A percentile compares a stretch with the other conserved stretches of the same genome.
phyloP scores from a whole-genome alignment of 306 rosid species.

The Ormosia emarginata region DNA sequence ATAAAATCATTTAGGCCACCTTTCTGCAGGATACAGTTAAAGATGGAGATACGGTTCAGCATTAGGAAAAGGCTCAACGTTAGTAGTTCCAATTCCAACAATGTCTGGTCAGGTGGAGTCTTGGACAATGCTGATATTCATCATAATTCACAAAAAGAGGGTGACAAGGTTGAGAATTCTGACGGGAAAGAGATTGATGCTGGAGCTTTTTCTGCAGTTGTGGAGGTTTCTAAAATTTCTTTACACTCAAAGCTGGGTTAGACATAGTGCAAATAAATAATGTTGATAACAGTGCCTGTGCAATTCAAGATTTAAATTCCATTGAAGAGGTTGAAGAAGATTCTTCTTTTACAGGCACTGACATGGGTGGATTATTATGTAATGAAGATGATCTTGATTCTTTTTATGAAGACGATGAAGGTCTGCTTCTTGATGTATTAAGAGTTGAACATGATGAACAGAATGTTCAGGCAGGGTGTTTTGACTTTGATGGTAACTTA shows the following conservation, averaged over 20 bases:
- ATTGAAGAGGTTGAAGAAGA: neutral
- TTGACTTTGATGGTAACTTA: no score
- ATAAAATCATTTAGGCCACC: no score
- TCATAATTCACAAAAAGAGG: neutral
- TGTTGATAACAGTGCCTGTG: neutral
- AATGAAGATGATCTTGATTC: neutral
- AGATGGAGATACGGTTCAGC: neutral
- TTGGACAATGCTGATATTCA: no score
- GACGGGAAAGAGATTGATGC: neutral
- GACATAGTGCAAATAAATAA: neutral
- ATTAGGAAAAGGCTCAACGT: neutral
- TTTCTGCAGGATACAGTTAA: neutral
- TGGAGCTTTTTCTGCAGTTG: neutral
- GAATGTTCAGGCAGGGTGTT: neutral
- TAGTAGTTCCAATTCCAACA: neutral
- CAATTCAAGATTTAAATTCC: neutral
- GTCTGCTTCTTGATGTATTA: neutral
- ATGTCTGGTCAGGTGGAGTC: neutral
- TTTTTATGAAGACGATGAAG: neutral
- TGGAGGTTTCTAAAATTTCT: neutral
- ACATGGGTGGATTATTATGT: neutral
- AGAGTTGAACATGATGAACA: neutral
- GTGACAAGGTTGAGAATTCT: neutral
- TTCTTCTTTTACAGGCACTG: neutral
- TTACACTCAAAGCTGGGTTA: neutral